Evolutionary conservation across 192 early-diverging fungal genomes (phyloP).

Genomic region (Umbelopsis sp.): DNA sequence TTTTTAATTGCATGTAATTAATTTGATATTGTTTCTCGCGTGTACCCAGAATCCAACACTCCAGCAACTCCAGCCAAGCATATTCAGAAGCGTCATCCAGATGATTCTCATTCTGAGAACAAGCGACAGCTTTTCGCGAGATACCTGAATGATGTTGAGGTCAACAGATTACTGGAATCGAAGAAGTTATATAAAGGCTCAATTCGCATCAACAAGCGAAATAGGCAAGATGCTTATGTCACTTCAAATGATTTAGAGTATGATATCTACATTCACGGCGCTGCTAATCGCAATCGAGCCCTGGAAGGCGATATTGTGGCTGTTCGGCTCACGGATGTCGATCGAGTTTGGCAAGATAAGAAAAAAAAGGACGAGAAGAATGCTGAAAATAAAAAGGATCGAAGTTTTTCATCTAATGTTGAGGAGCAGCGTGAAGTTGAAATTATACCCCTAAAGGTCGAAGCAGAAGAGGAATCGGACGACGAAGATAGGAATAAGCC

Average conservation of each 20-base stretch:
- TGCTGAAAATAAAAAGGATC: constrained; percentile 29
- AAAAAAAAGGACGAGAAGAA: constrained; percentile 45
- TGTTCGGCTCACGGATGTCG: constrained; percentile 62
- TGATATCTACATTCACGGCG: constrained; percentile 74
- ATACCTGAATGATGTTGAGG: background rate
- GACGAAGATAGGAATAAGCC: constrained; percentile 31
- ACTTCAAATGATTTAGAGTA: constrained; percentile 62
- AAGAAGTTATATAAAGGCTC: constrained; percentile 15
- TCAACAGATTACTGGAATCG: background rate
- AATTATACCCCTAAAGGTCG: constrained; percentile 27
- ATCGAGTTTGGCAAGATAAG: constrained; percentile 55
- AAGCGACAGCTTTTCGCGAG: background rate
- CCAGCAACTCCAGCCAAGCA: background rate
- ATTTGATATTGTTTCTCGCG: background rate
- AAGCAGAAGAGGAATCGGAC: constrained; percentile 37
- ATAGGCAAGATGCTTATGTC: constrained; percentile 82
- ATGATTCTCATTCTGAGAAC: background rate
- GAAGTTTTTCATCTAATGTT: background rate
- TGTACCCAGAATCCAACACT: background rate
- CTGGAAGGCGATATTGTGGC: constrained; percentile 81
- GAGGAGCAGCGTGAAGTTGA: constrained; percentile 43
- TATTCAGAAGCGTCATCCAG: background rate
- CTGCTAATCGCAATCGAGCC: constrained; percentile 71
- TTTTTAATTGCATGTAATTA: background rate
- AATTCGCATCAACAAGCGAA: constrained; percentile 29